These are phyloP conservation scores for Neurospora terricola DNA, from an alignment of 495 filamentous ascomycete species.

Conservation along the genomic window DNA sequence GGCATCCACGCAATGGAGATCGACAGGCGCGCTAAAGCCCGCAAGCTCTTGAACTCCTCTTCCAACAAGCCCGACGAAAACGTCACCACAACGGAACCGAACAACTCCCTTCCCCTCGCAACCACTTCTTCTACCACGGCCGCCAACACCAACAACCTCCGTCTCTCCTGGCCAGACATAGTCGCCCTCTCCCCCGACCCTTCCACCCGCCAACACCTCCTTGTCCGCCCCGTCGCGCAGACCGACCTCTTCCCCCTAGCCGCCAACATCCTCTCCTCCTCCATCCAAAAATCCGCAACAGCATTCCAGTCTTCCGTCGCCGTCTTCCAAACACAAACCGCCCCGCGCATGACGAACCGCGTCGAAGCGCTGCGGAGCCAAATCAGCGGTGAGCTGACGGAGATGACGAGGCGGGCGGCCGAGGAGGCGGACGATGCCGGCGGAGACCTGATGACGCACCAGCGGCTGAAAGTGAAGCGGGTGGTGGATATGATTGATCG, in stretches of 20 bases:
- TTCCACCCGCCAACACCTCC: constrained; percentile 5
- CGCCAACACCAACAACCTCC: background rate
- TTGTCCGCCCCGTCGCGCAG: constrained; percentile 42
- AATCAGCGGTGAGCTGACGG: constrained; percentile 33
- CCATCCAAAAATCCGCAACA: constrained; percentile 45
- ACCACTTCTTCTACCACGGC: too few species aligned
- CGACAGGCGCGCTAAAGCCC: constrained; percentile 48
- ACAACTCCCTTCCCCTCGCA: background rate
- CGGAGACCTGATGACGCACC: constrained; percentile 60
- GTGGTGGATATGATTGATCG: constrained; percentile 68
- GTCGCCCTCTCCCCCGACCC: constrained; percentile 19
- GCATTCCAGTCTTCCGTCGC: constrained; percentile 45
- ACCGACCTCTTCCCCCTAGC: constrained; percentile 60
- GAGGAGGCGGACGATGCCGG: constrained; percentile 70
- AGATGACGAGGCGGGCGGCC: constrained; percentile 50
- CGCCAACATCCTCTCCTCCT: constrained; percentile 47
- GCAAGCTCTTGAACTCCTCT: constrained; percentile 15
- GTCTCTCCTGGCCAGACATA: constrained; percentile 25
- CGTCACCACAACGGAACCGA: background rate
- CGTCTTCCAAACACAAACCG: constrained; percentile 21
- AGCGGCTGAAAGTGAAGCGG: constrained; percentile 65
- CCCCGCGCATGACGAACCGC: constrained; percentile 22
- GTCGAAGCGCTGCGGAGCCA: constrained; percentile 26
- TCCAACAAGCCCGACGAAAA: constrained; percentile 2
- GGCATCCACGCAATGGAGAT: constrained; percentile 82